phyloP scores from a whole-genome alignment of 2,329 filamentous ascomycete species.

The Botrytis pseudocinerea region DNA sequence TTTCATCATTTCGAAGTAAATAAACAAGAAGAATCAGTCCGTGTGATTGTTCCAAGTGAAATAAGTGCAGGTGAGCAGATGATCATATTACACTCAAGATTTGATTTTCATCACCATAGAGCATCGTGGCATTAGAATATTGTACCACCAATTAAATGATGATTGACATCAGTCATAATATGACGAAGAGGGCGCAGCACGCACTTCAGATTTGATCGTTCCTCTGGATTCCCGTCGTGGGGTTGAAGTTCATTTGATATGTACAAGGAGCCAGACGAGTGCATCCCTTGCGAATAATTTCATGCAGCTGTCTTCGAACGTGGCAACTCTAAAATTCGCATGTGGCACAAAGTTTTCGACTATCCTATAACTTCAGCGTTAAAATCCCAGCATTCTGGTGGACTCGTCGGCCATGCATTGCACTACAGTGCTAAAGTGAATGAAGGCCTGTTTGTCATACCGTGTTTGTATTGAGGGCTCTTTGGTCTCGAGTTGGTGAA shows the following conservation, averaged over 20 bases:
- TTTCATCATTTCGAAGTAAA: not conserved
- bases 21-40: not conserved
- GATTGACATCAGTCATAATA: constrained; percentile 16
- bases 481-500: not conserved
- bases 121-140: constrained; percentile 19
- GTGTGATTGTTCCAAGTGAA: constrained; percentile 9
- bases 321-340: constrained; percentile 20
- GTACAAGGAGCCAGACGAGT: not conserved
- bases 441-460: not conserved
- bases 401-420: constrained; percentile 8
- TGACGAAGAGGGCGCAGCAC: constrained; percentile 22
- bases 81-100: constrained; percentile 26
- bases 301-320: constrained; percentile 26
- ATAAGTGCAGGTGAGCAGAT: constrained; percentile 27
- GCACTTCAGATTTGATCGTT: not conserved
- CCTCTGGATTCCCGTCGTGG: constrained; percentile 2
- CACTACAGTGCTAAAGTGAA: constrained; percentile 11
- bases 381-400: constrained; percentile 6
- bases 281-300: constrained; percentile 17
- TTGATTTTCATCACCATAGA: constrained; percentile 1
- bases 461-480: not conserved
- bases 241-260: constrained; percentile 6
- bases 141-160: not conserved
- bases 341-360: constrained; percentile 19
- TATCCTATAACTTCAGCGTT: not conserved